Evolutionary conservation across 768 basidiomycete species (phyloP), one percentile per base, ranked within the genome.

Genomic region (Imleria badia): DNA sequence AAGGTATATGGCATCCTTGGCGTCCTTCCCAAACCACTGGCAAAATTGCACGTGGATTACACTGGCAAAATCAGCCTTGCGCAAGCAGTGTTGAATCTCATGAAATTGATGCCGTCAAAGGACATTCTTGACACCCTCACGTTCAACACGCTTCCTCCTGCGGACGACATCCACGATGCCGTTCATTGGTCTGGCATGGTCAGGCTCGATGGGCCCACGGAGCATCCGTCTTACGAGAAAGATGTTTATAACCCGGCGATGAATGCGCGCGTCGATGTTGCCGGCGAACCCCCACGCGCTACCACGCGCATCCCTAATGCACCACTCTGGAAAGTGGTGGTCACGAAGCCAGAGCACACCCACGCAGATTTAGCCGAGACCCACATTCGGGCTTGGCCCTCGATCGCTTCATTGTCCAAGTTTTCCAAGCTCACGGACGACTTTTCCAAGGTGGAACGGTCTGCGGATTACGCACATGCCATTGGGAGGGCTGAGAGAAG

Each of bases 1-100:
- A 45, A 55, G 14, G 43, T 58, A 26, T 49, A 55, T 35, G 48
- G 54, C 19, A 38, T 58, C 35, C 53, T 58, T 30, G 56, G 56
- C 8, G 36, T 48, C n/a, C 34, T 56, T 12, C 7, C 42, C 17
- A 6, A 17, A 20, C 15, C 36, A 31, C 19, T 40, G 17, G 30
- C 35, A 3, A 17, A 22, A n/a, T 12, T 58, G 23, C 10, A 26
- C 4, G 39, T n/a, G 42, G 42, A 55, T 15, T 55, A 57, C 19
- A n/a, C n/a, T n/a, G n/a, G n/a, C n/a, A 14, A 20, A 5, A 38
- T n/a, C 31, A n/a, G 17, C 1, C 31, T 44, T 3, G 10, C 23
- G 12, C 26, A 30, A 6, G 33, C 26, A 20, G 30, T 56, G 30
- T 26, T 45, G 31, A 30, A 53, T 29, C 51, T 56, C 36, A 56